phyloP scores from a whole-genome alignment of 495 filamentous ascomycete genomes.

The Hypomontagnella monticulosa region DNA sequence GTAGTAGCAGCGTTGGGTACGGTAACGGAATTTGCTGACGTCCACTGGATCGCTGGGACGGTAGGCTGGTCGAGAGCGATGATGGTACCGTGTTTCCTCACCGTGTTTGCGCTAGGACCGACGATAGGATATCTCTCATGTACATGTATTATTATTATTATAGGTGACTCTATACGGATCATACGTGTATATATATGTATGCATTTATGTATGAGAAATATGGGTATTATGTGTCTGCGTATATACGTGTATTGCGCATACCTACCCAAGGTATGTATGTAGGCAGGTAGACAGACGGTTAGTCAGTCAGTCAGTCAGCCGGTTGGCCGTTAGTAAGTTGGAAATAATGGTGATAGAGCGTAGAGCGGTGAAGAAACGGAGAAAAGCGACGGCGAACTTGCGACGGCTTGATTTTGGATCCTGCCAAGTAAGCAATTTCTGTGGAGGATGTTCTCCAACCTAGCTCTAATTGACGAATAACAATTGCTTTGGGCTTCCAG shows the following conservation, averaged over 20 bases:
- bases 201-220: slow-evolving; percentile 12
- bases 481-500: slow-evolving; percentile 3
- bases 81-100: slow-evolving; percentile 31
- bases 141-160: not conserved
- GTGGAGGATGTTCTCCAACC: slow-evolving; percentile 13
- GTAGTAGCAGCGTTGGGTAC: slow-evolving; percentile 28
- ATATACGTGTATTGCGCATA: slow-evolving; percentile 34
- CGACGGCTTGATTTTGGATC: slow-evolving; percentile 32
- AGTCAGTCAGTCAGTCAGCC: slow-evolving; percentile 2
- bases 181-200: slow-evolving; percentile 15
- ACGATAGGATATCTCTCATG: slow-evolving; percentile 4
- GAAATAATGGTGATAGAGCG: not conserved
- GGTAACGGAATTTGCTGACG: slow-evolving; percentile 33
- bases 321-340: not conserved
- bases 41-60: slow-evolving; percentile 9
- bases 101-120: slow-evolving; percentile 23
- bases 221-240: slow-evolving; percentile 21
- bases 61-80: slow-evolving; percentile 20
- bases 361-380: slow-evolving; percentile 24
- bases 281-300: not conserved
- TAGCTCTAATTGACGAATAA: slow-evolving; percentile 38
- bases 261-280: slow-evolving; percentile 18
- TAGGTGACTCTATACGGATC: not conserved
- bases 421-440: slow-evolving; percentile 34
- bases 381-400: slow-evolving; percentile 24